Evolutionary conservation across 2,329 filamentous ascomycete species (phyloP), one percentile per base, ranked within the genome.

Genomic region (Aspergillus sp.): DNA sequence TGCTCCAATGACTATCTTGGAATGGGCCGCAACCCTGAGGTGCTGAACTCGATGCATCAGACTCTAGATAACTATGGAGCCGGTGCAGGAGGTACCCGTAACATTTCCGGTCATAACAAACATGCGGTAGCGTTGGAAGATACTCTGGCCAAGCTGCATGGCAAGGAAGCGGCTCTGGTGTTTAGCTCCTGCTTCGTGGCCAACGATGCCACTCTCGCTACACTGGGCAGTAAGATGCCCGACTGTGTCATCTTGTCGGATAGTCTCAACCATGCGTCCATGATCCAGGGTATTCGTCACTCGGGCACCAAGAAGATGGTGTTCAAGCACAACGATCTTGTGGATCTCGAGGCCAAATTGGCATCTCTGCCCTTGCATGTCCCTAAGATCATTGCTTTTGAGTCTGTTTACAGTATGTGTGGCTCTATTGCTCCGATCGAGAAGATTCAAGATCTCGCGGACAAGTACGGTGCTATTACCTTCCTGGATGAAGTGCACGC

Each of bases 401-500:
- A 98, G 72, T 95, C 90, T 28, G 93, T 98, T 4, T 98, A 98
- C 73, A 95, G 90, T 74, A 98, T 98, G 93, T 98, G 93, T 64
- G 93, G 93, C 50, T 95, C 90, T 11, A 88, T 98, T 64, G 93
- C 90, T 0, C 93, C 93, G 1, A 98, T 98, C 56, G 88, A 90
- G 70, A 85, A 85, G 62, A 97, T 98, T 50, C 97, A 91, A 66
- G 90, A 98, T 64, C 74, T 98, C 42, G 91, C 93, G 7, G 90
- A 97, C 51, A 96, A 95, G 74, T 98, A 98, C 65, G 93, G 93
- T 46, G 93, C 93, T 33, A 83, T 98, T 52, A 98, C 93, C 58
- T 98, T 98, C 68, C 76, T 96, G 64, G 93, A 98, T 65, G 93
- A 98, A 81, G 93, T 98, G 49, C 93, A 98, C 72, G 93, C 93